Evolutionary conservation across 352 stramenopile genomes (phyloP).

Genomic region (Globisporangium cylindrosporum): DNA sequence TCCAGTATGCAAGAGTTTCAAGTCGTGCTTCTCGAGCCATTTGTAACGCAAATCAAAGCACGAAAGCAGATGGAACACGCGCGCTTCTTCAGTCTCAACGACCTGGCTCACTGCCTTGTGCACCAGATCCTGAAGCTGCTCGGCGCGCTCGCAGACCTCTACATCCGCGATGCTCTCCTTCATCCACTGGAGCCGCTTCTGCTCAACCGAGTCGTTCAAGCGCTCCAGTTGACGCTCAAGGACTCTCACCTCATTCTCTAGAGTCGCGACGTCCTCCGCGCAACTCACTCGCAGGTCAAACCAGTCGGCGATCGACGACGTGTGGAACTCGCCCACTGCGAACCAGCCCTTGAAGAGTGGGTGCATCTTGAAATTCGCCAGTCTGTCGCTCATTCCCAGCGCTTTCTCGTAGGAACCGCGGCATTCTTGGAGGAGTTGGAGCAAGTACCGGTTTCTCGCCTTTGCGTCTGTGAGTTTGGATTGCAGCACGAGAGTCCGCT

Average conservation of each 20-base stretch:
- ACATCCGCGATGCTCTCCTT: slow-evolving; percentile 27
- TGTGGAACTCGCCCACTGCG: slow-evolving; percentile 30
- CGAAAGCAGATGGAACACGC: slow-evolving; percentile 26
- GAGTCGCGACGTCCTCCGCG: slow-evolving; percentile 19
- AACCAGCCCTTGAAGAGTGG: slow-evolving; percentile 35
- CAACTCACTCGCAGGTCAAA: slow-evolving; percentile 27
- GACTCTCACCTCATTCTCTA: slow-evolving; percentile 23
- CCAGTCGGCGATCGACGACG: slow-evolving; percentile 23
- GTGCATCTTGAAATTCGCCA: slow-evolving; percentile 39
- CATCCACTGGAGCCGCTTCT: slow-evolving; percentile 24
- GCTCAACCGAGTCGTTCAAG: slow-evolving; percentile 13
- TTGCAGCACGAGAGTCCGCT: slow-evolving; percentile 18
- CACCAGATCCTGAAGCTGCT: slow-evolving; percentile 25
- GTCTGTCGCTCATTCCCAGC: slow-evolving; percentile 13
- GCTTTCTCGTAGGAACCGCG: slow-evolving; percentile 28
- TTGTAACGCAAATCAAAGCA: slow-evolving; percentile 22
- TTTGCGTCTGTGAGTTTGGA: slow-evolving; percentile 19
- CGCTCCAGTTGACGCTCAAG: slow-evolving; percentile 14
- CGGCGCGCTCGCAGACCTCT: slow-evolving; percentile 19
- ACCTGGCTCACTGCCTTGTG: slow-evolving; percentile 25
- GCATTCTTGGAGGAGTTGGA: slow-evolving; percentile 22
- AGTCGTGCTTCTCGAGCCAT: slow-evolving; percentile 22
- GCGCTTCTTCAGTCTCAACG: slow-evolving; percentile 19
- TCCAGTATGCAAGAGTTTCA: slow-evolving; percentile 5
- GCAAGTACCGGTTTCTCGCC: slow-evolving; percentile 18